Evolutionary conservation across 805 yeast genomes (phyloP), one percentile per base, ranked within the genome.

Genomic region (Candida vaughaniae): DNA sequence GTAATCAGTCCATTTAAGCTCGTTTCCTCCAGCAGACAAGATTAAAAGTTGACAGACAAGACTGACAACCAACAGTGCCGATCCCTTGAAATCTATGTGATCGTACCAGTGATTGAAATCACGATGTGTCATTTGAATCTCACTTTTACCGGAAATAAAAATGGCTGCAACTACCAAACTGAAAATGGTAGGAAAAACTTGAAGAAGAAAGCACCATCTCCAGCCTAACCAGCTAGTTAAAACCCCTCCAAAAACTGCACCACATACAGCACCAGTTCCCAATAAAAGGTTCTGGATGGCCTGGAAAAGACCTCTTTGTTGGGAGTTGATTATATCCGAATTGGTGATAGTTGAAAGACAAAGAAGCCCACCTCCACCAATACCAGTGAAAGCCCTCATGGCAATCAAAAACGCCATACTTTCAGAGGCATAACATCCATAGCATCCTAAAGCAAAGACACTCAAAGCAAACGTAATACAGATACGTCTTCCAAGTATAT

Each of bases 231-330:
- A 55, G 6, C 64, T 61, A 22, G 81, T 71, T 35, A 81, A 60
- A 16, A 72, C 45, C 1, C 89, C 88, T 19, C 83, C 85, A 28
- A 78, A 51, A 3, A 75, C 54, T 1, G 89, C 90, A 11, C 95
- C 95, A 31, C 73, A 56, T 0, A 84, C 81, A 2, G 87, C 81
- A 4, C 71, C 71, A 22, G 53, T 32, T 5, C 70, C 71, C 22
- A 57, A 41, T 16, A 60, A 45, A 17, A 65, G 51, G 41, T 64
- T 66, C 38, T 64, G 70, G 36, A 61, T 55, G 1, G 71, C 71
- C 41, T 67, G 69, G 35, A 60, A 62, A n/a, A 64, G 45, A 2
- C 69, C 68, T 50, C 68, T 48, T 41, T 58, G 60, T n/a, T 55
- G 48, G 7, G 60, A 43, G 16, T 63, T 59, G 11, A 67, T 58